These are phyloP conservation scores for Dimargaris verticillata DNA, from an alignment of 192 early-diverging fungal species.

Conservation along the genomic window DNA sequence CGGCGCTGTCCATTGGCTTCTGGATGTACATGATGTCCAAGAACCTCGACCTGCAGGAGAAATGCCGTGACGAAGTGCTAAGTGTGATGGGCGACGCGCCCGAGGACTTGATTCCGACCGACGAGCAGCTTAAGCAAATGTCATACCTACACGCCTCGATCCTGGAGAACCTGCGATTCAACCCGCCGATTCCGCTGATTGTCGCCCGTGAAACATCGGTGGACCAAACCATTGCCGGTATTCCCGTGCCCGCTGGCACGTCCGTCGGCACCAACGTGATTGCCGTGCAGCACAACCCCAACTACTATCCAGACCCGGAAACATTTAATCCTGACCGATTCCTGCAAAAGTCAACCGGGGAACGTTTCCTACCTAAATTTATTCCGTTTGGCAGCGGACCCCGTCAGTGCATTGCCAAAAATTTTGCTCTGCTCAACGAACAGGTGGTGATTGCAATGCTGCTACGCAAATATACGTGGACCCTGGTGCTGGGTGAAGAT, in stretches of 20 bases:
- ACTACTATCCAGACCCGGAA: constrained; percentile 24
- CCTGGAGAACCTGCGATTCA: constrained; percentile 28
- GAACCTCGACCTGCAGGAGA: constrained; percentile 30
- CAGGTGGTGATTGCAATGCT: constrained; percentile 33
- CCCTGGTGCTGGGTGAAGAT: constrained; percentile 9
- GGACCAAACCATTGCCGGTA: constrained; percentile 23
- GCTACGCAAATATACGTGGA: constrained; percentile 28
- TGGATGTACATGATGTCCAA: constrained; percentile 28
- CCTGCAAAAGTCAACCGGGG: constrained; percentile 18
- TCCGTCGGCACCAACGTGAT: constrained; percentile 22
- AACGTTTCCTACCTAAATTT: constrained; percentile 18
- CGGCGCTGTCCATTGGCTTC: constrained; percentile 34
- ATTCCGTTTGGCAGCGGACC: constrained; percentile 43
- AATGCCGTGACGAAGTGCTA: constrained; percentile 33
- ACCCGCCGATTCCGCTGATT: constrained; percentile 31
- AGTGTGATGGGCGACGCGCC: constrained; percentile 33
- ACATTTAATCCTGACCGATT: constrained; percentile 31
- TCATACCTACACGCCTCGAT: constrained; percentile 31
- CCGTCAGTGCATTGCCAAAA: constrained; percentile 43
- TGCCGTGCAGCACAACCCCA: constrained; percentile 26
- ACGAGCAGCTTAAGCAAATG: constrained; percentile 33
- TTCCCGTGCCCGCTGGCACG: constrained; percentile 23
- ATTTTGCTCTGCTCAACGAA: constrained; percentile 41
- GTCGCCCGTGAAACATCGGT: constrained; percentile 20
- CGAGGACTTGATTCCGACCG: constrained; percentile 28